phyloP scores from a whole-genome alignment of 306 rosid species.

The Prunus mume region DNA sequence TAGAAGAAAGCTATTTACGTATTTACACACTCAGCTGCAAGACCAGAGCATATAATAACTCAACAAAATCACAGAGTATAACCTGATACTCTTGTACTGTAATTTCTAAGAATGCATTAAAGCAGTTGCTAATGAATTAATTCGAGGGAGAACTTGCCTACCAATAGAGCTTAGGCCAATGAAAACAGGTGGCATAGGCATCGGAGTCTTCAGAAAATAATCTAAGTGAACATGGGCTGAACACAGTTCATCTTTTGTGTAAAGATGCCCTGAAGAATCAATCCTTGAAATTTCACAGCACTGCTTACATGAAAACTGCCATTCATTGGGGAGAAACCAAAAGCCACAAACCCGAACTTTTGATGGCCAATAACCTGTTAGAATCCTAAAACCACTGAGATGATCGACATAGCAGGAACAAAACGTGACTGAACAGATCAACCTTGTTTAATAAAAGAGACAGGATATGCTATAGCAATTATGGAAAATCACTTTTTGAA shows the following conservation, averaged over 20 bases:
- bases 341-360: constrained; percentile 69
- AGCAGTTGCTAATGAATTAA: constrained; percentile 17
- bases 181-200: constrained; percentile 46
- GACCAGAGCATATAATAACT: background rate
- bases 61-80: background rate
- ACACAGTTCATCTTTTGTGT: constrained; percentile 41
- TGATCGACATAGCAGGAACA: background rate
- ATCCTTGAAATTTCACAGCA: constrained; percentile 47
- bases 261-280: constrained; percentile 33
- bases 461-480: no score
- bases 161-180: constrained; percentile 78
- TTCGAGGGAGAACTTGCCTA: constrained; percentile 45
- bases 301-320: constrained; percentile 75
- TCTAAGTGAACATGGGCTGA: constrained; percentile 56
- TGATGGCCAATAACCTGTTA: constrained; percentile 77
- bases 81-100: background rate
- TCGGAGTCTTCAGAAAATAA: constrained; percentile 34
- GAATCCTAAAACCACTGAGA: constrained; percentile 6
- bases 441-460: no score
- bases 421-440: background rate
- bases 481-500: no score
- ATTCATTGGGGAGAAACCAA: constrained; percentile 73
- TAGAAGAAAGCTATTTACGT: background rate
- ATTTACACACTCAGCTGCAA: background rate
- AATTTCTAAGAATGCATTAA: background rate